phyloP scores from a whole-genome alignment of 345 rosid genomes.

The Xanthoceras sorbifolium region DNA sequence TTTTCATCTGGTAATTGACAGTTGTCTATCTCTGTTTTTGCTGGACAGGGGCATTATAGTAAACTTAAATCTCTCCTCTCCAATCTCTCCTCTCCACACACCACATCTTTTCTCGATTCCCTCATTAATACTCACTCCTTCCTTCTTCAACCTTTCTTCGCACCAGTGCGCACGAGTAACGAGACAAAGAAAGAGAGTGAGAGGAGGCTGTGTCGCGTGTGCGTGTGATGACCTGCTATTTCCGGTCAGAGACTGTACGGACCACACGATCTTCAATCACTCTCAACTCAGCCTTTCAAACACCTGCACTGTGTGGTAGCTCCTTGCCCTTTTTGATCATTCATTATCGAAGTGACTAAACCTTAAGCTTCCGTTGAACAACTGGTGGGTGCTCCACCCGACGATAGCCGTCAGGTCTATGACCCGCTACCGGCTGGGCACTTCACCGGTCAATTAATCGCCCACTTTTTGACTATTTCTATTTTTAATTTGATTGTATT shows the following conservation, averaged over 20 bases:
- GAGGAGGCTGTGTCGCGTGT: not conserved
- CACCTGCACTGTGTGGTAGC: too few species aligned
- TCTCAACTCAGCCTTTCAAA: not conserved
- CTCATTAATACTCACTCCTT: slow-evolving; percentile 7
- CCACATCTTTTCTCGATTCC: slow-evolving; percentile 17
- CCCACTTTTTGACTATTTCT: too few species aligned
- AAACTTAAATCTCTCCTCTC: not conserved
- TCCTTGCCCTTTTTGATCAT: not conserved
- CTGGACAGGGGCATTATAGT: slow-evolving; percentile 12
- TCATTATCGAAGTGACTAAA: slow-evolving; percentile 13
- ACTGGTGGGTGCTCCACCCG: not conserved
- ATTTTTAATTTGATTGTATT: not conserved
- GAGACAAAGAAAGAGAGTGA: not conserved
- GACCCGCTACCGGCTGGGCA: not conserved
- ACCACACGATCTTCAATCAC: not conserved
- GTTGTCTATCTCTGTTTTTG: not conserved
- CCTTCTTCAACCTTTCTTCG: slow-evolving; percentile 5
- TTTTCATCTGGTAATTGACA: not conserved
- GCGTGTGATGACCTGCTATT: slow-evolving; percentile 3
- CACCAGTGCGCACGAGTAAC: slow-evolving; percentile 9
- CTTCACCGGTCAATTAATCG: not conserved
- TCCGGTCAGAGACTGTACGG: slow-evolving; percentile 20
- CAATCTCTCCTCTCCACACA: not conserved
- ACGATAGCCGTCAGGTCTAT: not conserved
- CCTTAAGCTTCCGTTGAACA: slow-evolving; percentile 6